phyloP scores from a whole-genome alignment of 371 early-diverging fungal genomes.

The Apophysomyces trapeziformis region DNA sequence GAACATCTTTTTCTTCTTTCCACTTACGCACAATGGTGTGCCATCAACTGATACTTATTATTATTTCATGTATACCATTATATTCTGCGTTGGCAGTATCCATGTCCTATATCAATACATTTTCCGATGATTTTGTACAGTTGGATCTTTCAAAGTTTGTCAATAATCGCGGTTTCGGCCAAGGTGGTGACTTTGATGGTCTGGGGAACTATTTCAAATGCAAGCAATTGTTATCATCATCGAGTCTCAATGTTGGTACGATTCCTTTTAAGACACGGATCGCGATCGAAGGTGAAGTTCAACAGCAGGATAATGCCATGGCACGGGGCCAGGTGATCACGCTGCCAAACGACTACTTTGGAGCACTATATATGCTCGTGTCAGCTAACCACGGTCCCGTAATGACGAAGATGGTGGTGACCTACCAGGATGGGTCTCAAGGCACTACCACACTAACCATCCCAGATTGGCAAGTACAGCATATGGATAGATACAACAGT shows the following conservation, averaged over 20 bases:
- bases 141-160: conserved; percentile 14
- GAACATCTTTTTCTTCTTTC: not conserved
- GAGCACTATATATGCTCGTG: conserved; percentile 31
- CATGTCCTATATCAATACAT: not conserved
- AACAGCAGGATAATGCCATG: conserved; percentile 25
- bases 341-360: conserved; percentile 13
- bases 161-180: conserved; percentile 16
- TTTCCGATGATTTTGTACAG: conserved; percentile 1
- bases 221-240: not conserved
- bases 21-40: not conserved
- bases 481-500: conserved; percentile 16
- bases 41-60: not conserved
- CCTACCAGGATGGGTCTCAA: conserved; percentile 33
- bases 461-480: conserved; percentile 42
- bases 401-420: conserved; percentile 16
- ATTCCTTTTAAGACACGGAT: conserved; percentile 11
- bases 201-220: conserved; percentile 19
- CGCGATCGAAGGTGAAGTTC: not conserved
- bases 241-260: conserved; percentile 16
- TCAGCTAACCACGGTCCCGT: conserved; percentile 30
- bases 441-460: conserved; percentile 21
- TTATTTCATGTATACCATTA: not conserved
- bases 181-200: conserved; percentile 30
- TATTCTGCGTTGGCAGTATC: not conserved
- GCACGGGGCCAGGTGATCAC: conserved; percentile 32